phyloP scores from a whole-genome alignment of 2,329 filamentous ascomycete genomes.

The Sclerotinia spermophila region DNA sequence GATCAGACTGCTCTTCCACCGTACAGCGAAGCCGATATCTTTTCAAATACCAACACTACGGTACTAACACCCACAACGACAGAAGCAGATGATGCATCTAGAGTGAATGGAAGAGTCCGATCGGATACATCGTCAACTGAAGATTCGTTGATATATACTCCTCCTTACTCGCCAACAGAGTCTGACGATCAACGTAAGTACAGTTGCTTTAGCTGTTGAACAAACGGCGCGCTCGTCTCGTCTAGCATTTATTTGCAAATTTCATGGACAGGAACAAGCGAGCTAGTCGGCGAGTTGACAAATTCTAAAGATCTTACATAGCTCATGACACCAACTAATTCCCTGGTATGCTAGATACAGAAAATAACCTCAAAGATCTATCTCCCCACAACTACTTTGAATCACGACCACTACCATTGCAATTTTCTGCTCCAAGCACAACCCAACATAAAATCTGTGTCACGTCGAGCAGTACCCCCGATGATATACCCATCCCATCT shows the following conservation, averaged over 20 bases:
- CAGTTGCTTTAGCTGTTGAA: slow-evolving; percentile 8
- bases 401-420: slow-evolving; percentile 30
- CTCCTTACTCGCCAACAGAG: slow-evolving; percentile 27
- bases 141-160: slow-evolving; percentile 32
- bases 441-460: slow-evolving; percentile 24
- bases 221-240: neutral
- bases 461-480: slow-evolving; percentile 21
- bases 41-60: slow-evolving; percentile 42
- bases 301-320: neutral
- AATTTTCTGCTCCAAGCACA: slow-evolving; percentile 34
- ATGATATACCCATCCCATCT: slow-evolving; percentile 28
- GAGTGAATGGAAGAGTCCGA: slow-evolving; percentile 22
- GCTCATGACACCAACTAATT: neutral
- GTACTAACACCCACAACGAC: slow-evolving; percentile 28
- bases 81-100: slow-evolving; percentile 40
- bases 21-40: slow-evolving; percentile 56
- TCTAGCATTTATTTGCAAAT: neutral
- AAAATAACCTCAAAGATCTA: neutral
- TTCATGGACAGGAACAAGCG: neutral
- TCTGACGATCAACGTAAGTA: slow-evolving; percentile 26
- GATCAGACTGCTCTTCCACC: slow-evolving; percentile 46
- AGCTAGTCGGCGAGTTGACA: neutral
- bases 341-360: neutral
- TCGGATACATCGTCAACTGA: slow-evolving; percentile 28
- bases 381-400: slow-evolving; percentile 33